Evolutionary conservation across 129 eudicot genomes (phyloP), one percentile per base, ranked within the genome.

Genomic region (Heracleum sosnowskyi): DNA sequence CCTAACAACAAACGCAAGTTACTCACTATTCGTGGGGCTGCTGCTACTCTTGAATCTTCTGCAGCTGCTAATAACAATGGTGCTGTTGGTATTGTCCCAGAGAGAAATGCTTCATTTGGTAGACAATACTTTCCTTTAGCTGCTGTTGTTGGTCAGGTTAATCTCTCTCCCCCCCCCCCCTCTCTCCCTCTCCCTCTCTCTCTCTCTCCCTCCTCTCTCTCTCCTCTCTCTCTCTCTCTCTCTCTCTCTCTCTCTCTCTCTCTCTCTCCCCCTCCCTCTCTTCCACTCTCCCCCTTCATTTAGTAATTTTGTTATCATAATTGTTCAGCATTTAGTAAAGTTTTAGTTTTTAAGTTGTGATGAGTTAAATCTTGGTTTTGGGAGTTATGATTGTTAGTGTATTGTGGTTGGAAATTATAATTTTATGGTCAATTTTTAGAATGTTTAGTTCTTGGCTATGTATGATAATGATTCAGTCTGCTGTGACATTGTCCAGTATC

Each of bases 111-210:
- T 8, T 49, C 62, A 11, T 90, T 90, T 51, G 99, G 99, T 9
- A 81, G 99, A 49, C 88, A 85, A 80, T 91, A 82, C 74, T 95
- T 95, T 76, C 99, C 99, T n/a, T 84, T 95, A 49, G 99, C 99
- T 64, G 99, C 96, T 46, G 97, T 95, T 41, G 91, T 95, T 76
- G 99, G 99, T 53, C 99, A 95, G 96, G 98, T 92, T 2, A 2
- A 18, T 71, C 34, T 26, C 15, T 22, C 12, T 62, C 69, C 9
- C 16, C 26, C 15, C n/a, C 45, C 5, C 34, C 36, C 45, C 47
- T 17, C 4, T 73, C 29, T 73, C 7, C 22, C 64, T 22, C 28
- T 55, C 13, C 2, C 31, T 18, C 6, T 17, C 34, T 13, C 78
- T 6, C 5, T 75, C 11, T 7, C 29, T 51, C 42, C 9, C 18